Evolutionary conservation across 495 filamentous ascomycete species (phyloP).

Genomic region (Penicillium taxi): DNA sequence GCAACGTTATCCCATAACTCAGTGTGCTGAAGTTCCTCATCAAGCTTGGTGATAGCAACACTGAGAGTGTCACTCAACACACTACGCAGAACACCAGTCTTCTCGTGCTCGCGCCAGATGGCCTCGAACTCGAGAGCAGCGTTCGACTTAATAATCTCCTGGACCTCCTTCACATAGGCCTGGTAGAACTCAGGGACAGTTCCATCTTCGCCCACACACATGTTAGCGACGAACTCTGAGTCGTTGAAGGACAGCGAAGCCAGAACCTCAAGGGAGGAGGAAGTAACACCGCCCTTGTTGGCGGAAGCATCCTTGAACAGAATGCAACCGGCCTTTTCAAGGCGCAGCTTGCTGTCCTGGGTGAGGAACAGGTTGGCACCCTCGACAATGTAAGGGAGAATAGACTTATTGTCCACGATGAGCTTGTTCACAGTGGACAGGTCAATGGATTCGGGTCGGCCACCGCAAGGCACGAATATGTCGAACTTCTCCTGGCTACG

Average conservation of each 20-base stretch:
- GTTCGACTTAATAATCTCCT: constrained; percentile 80
- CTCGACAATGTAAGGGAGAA: constrained; percentile 91
- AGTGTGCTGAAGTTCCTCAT: constrained; percentile 89
- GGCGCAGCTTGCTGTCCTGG: constrained; percentile 90
- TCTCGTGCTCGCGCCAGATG: constrained; percentile 88
- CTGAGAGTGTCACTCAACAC: constrained; percentile 84
- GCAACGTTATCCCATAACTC: constrained; percentile 81
- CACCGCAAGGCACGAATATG: constrained; percentile 91
- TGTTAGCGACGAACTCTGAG: constrained; percentile 75
- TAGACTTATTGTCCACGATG: constrained; percentile 72
- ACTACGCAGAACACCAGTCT: constrained; percentile 68
- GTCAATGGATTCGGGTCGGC: constrained; percentile 94
- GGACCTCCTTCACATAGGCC: constrained; percentile 85
- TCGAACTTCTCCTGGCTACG: constrained; percentile 69
- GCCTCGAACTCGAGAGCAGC: constrained; percentile 93
- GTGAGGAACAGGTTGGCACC: constrained; percentile 98
- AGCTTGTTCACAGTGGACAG: constrained; percentile 75
- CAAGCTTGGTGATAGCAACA: constrained; percentile 83
- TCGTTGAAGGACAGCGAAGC: constrained; percentile 93
- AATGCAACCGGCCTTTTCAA: constrained; percentile 88
- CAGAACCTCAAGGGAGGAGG: constrained; percentile 93
- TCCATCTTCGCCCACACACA: constrained; percentile 78
- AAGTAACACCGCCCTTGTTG: constrained; percentile 98
- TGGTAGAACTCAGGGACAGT: constrained; percentile 83
- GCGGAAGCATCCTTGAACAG: constrained; percentile 97